These are phyloP conservation scores for Verticillium longisporum DNA, from an alignment of 2,329 filamentous ascomycete species.

Conservation along the genomic window DNA sequence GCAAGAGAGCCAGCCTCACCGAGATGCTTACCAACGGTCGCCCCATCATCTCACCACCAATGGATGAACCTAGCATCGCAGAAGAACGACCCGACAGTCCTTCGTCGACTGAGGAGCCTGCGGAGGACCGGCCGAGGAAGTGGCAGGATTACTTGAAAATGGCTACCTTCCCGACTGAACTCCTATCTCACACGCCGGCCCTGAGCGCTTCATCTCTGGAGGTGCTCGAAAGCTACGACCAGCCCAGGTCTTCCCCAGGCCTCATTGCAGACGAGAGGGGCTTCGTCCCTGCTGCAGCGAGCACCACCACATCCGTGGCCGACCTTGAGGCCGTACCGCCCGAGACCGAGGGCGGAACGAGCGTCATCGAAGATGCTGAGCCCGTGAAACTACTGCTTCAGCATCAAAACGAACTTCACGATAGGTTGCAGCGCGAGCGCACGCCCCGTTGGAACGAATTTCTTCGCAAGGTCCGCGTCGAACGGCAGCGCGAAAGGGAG, in stretches of 20 bases:
- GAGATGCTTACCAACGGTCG: slow-evolving; percentile 62
- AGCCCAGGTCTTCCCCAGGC: slow-evolving; percentile 37
- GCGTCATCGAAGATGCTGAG: slow-evolving; percentile 57
- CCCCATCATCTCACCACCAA: slow-evolving; percentile 40
- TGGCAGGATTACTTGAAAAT: slow-evolving; percentile 87
- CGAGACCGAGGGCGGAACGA: slow-evolving; percentile 31
- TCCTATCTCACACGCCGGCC: slow-evolving; percentile 76
- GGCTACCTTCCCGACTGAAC: slow-evolving; percentile 73
- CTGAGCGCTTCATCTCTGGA: slow-evolving; percentile 51
- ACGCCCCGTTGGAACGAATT: slow-evolving; percentile 87
- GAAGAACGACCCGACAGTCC: slow-evolving; percentile 49
- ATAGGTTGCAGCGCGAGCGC: slow-evolving; percentile 73
- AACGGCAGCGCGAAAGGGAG: slow-evolving; percentile 72
- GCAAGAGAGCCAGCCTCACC: slow-evolving; percentile 35
- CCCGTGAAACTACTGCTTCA: slow-evolving; percentile 75
- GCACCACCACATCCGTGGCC: slow-evolving; percentile 49
- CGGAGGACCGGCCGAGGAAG: slow-evolving; percentile 54
- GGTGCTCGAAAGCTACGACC: slow-evolving; percentile 47
- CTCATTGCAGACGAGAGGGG: slow-evolving; percentile 50
- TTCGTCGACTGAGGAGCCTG: slow-evolving; percentile 35
- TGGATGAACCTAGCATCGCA: slow-evolving; percentile 38
- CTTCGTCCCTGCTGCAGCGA: slow-evolving; percentile 58
- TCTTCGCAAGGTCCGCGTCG: slow-evolving; percentile 77
- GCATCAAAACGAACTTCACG: slow-evolving; percentile 79
- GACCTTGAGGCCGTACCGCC: slow-evolving; percentile 44